Evolutionary conservation across 176 grass and related monocot genomes (phyloP), one percentile per base, ranked within the genome.

Genomic region (Musa beccarii): DNA sequence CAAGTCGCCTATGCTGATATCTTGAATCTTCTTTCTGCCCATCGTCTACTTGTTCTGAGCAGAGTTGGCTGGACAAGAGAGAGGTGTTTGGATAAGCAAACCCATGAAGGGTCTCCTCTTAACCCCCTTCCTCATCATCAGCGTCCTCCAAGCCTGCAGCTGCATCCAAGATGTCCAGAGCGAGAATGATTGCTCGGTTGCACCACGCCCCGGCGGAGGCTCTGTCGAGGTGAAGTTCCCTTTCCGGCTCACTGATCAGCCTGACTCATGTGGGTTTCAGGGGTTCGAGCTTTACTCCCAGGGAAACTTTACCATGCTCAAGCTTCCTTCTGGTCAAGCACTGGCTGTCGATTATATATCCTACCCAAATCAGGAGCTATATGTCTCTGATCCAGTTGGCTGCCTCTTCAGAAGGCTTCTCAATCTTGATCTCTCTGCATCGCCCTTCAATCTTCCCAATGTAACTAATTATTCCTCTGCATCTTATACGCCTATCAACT

Each of bases 251-350:
- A 59, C 1, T 17, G 29, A 20, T 21, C 74, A 76, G 59, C 8
- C 56, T 16, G 55, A 9, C 10, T 49, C 34, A 11, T 52, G 74
- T 52, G 56, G 74, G 15, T 64, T 63, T 43, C 74, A 16, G n/a
- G 74, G 74, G 11, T 76, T 76, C 29, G 59, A 76, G 8, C 74
- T 76, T 10, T 64, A 57, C 54, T 24, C 9, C 57, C 2, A 76
- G 0, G 10, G 23, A 16, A 1, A 21, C 17, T 22, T 10, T 1
- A 20, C 53, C 10, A 51, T 64, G 54, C 24, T 76, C 56, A 57
- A 25, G 1, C 74, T 64, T 43, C 74, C 34, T 50, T 63, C 1
- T 56, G 21, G 15, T 20, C 28, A 59, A 49, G 22, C 34, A 11
- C 28, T 76, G 21, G 2, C 13, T 8, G 74, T 76, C 3, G 4